phyloP scores from a whole-genome alignment of 2,329 filamentous ascomycete genomes.

The Xylaria digitata region DNA sequence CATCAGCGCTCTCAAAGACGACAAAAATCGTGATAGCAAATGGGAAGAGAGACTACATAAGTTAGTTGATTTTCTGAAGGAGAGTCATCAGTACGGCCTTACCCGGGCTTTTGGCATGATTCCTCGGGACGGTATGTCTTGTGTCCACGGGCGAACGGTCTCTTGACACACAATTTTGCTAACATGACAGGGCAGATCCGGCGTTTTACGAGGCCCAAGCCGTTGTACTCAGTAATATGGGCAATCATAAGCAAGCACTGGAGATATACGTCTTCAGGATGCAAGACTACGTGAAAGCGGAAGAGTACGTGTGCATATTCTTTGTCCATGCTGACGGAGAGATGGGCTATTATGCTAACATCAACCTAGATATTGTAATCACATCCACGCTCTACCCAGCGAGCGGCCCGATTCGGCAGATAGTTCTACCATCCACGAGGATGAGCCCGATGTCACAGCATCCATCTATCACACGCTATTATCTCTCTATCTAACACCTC shows the following conservation, averaged over 20 bases:
- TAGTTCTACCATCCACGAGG: slow-evolving; percentile 56
- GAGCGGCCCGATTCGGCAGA: slow-evolving; percentile 41
- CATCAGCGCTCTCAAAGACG: slow-evolving; percentile 59
- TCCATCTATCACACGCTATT: slow-evolving; percentile 94
- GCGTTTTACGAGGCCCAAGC: slow-evolving; percentile 90
- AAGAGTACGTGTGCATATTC: slow-evolving; percentile 73
- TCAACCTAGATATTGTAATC: slow-evolving; percentile 81
- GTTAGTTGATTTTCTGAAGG: slow-evolving; percentile 79
- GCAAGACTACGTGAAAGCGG: slow-evolving; percentile 85
- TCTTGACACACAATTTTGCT: slow-evolving; percentile 26
- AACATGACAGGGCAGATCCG: slow-evolving; percentile 67
- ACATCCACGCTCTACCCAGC: slow-evolving; percentile 66
- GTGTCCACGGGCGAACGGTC: neutral
- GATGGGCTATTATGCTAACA: slow-evolving; percentile 8
- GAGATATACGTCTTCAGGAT: slow-evolving; percentile 98
- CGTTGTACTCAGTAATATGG: slow-evolving; percentile 93
- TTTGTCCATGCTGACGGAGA: neutral
- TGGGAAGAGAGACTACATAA: slow-evolving; percentile 71
- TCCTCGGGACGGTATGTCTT: slow-evolving; percentile 74
- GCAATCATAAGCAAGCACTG: slow-evolving; percentile 93
- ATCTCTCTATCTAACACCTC: slow-evolving; percentile 87
- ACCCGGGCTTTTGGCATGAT: slow-evolving; percentile 81
- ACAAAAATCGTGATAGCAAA: slow-evolving; percentile 56
- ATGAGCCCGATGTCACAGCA: slow-evolving; percentile 62
- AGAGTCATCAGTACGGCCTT: slow-evolving; percentile 83